Evolutionary conservation across 352 stramenopile genomes (phyloP).

Genomic region (Lagenidium sp.): DNA sequence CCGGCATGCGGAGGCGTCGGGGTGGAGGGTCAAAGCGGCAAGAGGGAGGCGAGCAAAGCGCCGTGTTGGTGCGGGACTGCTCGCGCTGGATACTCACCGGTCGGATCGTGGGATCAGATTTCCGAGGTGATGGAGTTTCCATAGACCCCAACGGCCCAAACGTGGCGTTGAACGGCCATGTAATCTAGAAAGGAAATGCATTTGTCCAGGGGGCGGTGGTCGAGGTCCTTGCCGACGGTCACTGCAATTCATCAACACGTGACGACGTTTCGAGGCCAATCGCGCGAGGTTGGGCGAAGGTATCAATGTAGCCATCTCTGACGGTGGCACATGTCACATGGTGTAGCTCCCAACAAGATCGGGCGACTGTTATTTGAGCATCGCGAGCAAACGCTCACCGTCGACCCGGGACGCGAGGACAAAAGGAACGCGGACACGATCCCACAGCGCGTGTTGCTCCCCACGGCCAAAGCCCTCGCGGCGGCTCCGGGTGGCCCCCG

Average conservation of each 20-base stretch:
- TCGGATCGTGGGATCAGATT: too few relatives aligned
- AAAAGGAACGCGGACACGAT: conserved; percentile 45
- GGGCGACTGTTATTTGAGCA: neutral
- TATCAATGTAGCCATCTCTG: conserved; percentile 15
- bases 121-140: neutral
- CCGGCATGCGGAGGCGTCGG: too few relatives aligned
- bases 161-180: neutral
- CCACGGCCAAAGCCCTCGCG: conserved; percentile 49
- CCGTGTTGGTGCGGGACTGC: too few relatives aligned
- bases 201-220: conserved; percentile 5
- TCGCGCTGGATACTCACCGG: too few relatives aligned
- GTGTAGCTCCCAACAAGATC: neutral
- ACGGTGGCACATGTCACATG: neutral
- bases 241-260: too few relatives aligned
- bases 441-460: conserved; percentile 49
- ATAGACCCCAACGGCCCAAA: neutral
- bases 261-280: conserved; percentile 15
- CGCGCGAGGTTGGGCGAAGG: conserved; percentile 11
- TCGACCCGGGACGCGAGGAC: conserved; percentile 32
- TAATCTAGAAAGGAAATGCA: conserved; percentile 1
- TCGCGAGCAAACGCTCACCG: conserved; percentile 22
- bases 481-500: conserved; percentile 29
- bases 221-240: too few relatives aligned
- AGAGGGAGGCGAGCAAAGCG: too few relatives aligned
- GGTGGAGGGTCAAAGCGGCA: too few relatives aligned